Conservation (phyloP, 164 flowering plant genomes). For the grape (Vitis vinifera) region ASM3070453v1 NC_081808.1:18557501-18558000, state of each 20-base stretch:
- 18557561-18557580: neutral
- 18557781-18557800: constrained; percentile 79
- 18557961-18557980: too few species aligned
- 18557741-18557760: constrained; percentile 91
- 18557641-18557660: constrained; percentile 57
- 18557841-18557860: too few species aligned
- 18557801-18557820: constrained; percentile 76
- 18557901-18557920: too few species aligned
- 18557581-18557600: constrained; percentile 27
- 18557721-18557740: constrained; percentile 84
- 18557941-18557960: too few species aligned
- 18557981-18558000: too few species aligned
- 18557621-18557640: neutral
- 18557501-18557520: too few species aligned
- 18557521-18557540: too few species aligned
- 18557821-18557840: constrained; percentile 44
- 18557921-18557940: too few species aligned
- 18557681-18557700: constrained; percentile 93
- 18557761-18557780: constrained; percentile 78
- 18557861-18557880: too few species aligned
- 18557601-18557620: constrained; percentile 37
- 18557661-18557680: constrained; percentile 82
- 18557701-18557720: constrained; percentile 93
- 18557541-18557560: too few species aligned
- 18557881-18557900: too few species aligned